Conservation (phyloP, 2,329 filamentous ascomycete genomes). For the Stemphylium beticola region DNA sequence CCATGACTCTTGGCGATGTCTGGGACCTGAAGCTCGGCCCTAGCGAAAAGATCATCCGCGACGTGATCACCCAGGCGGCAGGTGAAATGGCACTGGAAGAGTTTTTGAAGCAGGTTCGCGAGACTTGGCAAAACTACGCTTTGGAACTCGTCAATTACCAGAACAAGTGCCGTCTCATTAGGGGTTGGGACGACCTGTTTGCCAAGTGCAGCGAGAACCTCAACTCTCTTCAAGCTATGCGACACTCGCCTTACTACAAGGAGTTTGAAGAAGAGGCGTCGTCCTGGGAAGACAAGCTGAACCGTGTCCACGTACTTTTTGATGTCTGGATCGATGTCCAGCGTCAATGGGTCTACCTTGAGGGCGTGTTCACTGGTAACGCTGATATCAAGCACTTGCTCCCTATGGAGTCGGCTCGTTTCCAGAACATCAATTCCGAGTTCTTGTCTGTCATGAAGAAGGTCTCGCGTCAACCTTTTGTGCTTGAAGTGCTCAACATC, state of each 20-base stretch:
- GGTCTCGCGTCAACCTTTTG: slow-evolving; percentile 93
- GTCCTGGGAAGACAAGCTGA: slow-evolving; percentile 97
- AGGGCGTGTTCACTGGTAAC: slow-evolving; percentile 98
- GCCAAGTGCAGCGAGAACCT: slow-evolving; percentile 98
- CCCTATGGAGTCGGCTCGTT: slow-evolving; percentile 93
- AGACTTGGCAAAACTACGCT: slow-evolving; percentile 95
- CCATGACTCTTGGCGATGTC: slow-evolving; percentile 96
- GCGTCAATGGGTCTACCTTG: slow-evolving; percentile 98
- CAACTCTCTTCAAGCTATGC: slow-evolving; percentile 97
- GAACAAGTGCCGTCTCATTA: slow-evolving; percentile 96
- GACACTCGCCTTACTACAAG: slow-evolving; percentile 98
- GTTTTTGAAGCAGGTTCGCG: slow-evolving; percentile 93
- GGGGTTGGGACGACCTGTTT: slow-evolving; percentile 97
- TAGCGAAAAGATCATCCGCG: slow-evolving; percentile 85
- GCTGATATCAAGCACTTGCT: slow-evolving; percentile 98
- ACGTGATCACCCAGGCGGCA: slow-evolving; percentile 94
- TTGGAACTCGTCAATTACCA: slow-evolving; percentile 97
- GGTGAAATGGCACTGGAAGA: slow-evolving; percentile 98
- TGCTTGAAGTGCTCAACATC: slow-evolving; percentile 95
- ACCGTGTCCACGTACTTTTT: slow-evolving; percentile 94
- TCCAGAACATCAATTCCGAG: slow-evolving; percentile 99
- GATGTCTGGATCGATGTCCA: slow-evolving; percentile 99
- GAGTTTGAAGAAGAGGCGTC: slow-evolving; percentile 98
- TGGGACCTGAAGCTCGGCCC: slow-evolving; percentile 94
- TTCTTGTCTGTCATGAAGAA: slow-evolving; percentile 99